Conservation (phyloP, 192 early-diverging fungal genomes). For the Rhizoclosmatium globosum region DNA sequence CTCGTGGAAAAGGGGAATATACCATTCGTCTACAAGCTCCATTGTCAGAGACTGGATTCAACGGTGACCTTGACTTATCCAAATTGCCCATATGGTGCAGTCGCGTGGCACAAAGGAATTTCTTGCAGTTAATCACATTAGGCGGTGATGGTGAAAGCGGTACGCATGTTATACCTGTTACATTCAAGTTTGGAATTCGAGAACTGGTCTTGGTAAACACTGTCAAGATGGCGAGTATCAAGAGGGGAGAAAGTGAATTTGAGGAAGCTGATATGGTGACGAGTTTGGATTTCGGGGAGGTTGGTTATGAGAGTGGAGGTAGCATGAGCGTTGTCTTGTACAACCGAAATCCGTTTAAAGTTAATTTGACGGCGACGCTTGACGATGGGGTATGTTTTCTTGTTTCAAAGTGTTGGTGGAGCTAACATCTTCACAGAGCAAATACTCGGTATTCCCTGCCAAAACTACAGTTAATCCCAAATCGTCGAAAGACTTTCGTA, state of each 20-base stretch:
- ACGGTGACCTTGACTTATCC: slow-evolving; percentile 33
- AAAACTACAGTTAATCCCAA: slow-evolving; percentile 37
- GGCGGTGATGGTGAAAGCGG: slow-evolving; percentile 41
- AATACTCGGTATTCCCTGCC: slow-evolving; percentile 14
- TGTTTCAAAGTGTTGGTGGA: background rate
- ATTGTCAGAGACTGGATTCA: slow-evolving; percentile 11
- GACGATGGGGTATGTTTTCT: slow-evolving; percentile 32
- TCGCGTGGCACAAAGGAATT: slow-evolving; percentile 26
- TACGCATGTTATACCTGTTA: slow-evolving; percentile 41
- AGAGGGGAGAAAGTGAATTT: slow-evolving; percentile 33
- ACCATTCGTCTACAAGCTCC: slow-evolving; percentile 25
- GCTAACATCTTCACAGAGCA: background rate
- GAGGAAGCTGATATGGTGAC: slow-evolving; percentile 42
- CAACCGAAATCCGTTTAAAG: slow-evolving; percentile 54
- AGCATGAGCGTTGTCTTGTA: slow-evolving; percentile 41
- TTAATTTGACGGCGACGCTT: slow-evolving; percentile 31
- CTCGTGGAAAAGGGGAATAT: slow-evolving; percentile 18
- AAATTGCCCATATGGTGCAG: slow-evolving; percentile 27
- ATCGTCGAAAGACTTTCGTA: slow-evolving; percentile 40
- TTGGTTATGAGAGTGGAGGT: slow-evolving; percentile 46
- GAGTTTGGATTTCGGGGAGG: slow-evolving; percentile 56
- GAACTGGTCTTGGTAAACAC: slow-evolving; percentile 36
- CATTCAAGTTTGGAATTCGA: slow-evolving; percentile 38
- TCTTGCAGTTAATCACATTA: slow-evolving; percentile 36
- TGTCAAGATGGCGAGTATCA: slow-evolving; percentile 21